These are phyloP conservation scores for Suhomyces vadensis DNA, from an alignment of 805 yeast species.

Conservation along the genomic window DNA sequence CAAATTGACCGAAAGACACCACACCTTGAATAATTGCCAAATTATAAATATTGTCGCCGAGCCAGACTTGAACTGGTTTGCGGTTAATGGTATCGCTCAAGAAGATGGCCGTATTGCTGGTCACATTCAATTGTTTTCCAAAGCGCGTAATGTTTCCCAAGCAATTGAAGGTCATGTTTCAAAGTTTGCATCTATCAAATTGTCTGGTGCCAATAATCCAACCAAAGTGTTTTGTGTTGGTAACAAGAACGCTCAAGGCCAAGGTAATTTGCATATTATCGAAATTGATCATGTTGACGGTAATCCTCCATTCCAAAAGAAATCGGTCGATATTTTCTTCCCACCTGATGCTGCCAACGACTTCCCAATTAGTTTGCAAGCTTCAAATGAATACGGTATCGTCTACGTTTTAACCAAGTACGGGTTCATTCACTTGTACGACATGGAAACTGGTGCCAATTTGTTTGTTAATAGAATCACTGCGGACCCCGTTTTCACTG, in stretches of 20 bases:
- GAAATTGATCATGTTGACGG: slow-evolving; percentile 94
- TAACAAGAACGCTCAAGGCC: slow-evolving; percentile 73
- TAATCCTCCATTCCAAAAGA: slow-evolving; percentile 83
- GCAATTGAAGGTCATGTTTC: slow-evolving; percentile 98
- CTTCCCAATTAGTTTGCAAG: slow-evolving; percentile 91
- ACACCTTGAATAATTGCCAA: slow-evolving; percentile 74
- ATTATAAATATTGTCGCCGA: slow-evolving; percentile 88
- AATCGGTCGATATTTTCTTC: slow-evolving; percentile 88
- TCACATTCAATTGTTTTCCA: slow-evolving; percentile 88
- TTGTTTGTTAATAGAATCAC: slow-evolving; percentile 95
- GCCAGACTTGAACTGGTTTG: slow-evolving; percentile 84
- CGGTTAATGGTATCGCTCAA: slow-evolving; percentile 91
- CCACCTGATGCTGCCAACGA: slow-evolving; percentile 96
- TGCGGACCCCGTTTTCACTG: slow-evolving; percentile 92
- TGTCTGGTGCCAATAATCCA: slow-evolving; percentile 70
- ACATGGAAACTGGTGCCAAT: slow-evolving; percentile 87
- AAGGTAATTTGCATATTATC: slow-evolving; percentile 79
- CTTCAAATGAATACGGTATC: slow-evolving; percentile 83
- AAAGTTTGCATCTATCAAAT: slow-evolving; percentile 72
- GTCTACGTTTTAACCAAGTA: slow-evolving; percentile 88
- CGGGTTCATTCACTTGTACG: slow-evolving; percentile 95
- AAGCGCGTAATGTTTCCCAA: slow-evolving; percentile 88
- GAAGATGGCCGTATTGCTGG: slow-evolving; percentile 95
- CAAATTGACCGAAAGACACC: slow-evolving; percentile 80
- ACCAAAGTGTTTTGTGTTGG: slow-evolving; percentile 93